These are phyloP conservation scores for Penicillium sp. DNA, from an alignment of 2,329 filamentous ascomycete genomes.

Conservation along the genomic window DNA sequence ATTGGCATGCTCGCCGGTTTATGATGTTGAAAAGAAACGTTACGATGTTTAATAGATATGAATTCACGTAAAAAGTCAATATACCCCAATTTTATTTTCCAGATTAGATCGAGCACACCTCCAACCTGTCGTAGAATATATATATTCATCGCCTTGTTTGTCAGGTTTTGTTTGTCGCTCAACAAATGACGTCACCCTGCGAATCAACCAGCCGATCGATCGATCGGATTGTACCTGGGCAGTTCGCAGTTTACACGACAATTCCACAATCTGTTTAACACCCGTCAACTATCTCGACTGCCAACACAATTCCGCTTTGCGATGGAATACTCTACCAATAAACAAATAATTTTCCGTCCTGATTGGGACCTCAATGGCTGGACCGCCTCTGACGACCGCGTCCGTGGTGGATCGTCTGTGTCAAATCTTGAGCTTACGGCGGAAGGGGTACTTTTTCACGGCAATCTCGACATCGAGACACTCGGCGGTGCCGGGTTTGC, in stretches of 20 bases:
- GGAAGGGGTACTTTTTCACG: constrained; percentile 57
- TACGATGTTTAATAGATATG: constrained; percentile 8
- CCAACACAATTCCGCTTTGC: too few species aligned
- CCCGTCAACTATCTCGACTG: not conserved
- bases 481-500: constrained; percentile 81
- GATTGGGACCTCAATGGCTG: constrained; percentile 48
- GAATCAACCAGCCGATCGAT: not conserved
- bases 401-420: constrained; percentile 69
- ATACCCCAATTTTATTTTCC: not conserved
- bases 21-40: constrained; percentile 7
- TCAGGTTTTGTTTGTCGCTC: not conserved
- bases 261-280: not conserved
- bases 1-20: constrained; percentile 9
- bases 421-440: constrained; percentile 48
- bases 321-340: not conserved
- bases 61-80: not conserved
- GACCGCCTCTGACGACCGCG: constrained; percentile 70
- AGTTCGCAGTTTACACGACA: not conserved
- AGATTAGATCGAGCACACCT: not conserved
- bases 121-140: not conserved
- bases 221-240: not conserved
- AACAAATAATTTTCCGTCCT: not conserved
- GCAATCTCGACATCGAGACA: constrained; percentile 68
- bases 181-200: not conserved
- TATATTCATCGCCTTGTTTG: not conserved